These are phyloP conservation scores for Colletotrichum falcatum DNA, from an alignment of 2,329 filamentous ascomycete species.

Conservation along the genomic window DNA sequence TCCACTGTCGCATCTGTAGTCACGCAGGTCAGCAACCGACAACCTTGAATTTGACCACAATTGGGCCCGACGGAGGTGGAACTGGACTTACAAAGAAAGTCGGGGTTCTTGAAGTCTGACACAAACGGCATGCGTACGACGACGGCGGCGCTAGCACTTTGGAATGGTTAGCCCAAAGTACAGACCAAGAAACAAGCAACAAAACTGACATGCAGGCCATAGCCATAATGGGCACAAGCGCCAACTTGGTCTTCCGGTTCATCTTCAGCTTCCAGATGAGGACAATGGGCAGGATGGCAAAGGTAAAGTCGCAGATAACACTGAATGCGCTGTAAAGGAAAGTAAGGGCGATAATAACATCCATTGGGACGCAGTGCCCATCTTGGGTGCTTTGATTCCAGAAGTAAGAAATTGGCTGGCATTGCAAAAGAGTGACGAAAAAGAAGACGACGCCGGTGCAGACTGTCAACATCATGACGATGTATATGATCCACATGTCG, in stretches of 20 bases:
- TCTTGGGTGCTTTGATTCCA: constrained; percentile 44
- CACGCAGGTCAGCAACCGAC: constrained; percentile 22
- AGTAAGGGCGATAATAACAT: constrained; percentile 63
- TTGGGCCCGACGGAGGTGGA: background rate
- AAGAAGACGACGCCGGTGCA: constrained; percentile 48
- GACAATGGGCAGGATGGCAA: constrained; percentile 65
- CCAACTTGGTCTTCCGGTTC: constrained; percentile 62
- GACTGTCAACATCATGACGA: constrained; percentile 46
- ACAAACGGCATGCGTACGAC: constrained; percentile 56
- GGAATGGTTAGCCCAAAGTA: background rate
- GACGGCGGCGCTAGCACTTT: constrained; percentile 58
- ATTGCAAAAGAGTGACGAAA: constrained; percentile 49
- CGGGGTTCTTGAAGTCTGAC: constrained; percentile 52
- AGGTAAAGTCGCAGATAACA: constrained; percentile 63
- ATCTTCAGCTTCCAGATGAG: constrained; percentile 69
- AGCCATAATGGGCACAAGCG: constrained; percentile 64
- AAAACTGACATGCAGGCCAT: constrained; percentile 64
- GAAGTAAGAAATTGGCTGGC: constrained; percentile 46
- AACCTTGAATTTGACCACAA: constrained; percentile 11
- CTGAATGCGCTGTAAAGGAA: constrained; percentile 65
- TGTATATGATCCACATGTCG: constrained; percentile 47
- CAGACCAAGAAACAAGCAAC: background rate
- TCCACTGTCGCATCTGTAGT: constrained; percentile 53
- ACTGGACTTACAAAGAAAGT: constrained; percentile 56
- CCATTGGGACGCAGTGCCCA: constrained; percentile 47